phyloP scores from a whole-genome alignment of 306 rosid species.

The Cucurbita moschata region DNA sequence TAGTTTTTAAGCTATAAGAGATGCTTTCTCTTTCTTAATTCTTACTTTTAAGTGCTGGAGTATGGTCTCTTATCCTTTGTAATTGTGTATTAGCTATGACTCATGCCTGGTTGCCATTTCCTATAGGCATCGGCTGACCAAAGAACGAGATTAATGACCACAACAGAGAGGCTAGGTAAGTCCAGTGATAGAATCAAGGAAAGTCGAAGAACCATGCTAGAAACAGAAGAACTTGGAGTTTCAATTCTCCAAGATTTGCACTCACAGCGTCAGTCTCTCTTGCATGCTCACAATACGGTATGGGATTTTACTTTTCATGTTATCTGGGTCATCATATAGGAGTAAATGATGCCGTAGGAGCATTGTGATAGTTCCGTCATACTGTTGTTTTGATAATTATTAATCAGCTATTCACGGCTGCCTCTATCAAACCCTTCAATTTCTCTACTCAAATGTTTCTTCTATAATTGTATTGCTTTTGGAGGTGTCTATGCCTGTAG shows the following conservation, averaged over 20 bases:
- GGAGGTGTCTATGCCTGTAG: not conserved
- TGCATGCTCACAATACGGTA: slow-evolving; percentile 75
- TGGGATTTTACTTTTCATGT: not conserved
- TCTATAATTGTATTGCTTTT: not conserved
- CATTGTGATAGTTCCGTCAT: not conserved
- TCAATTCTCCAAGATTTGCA: slow-evolving; percentile 94
- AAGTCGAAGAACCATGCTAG: slow-evolving; percentile 88
- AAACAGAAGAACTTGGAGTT: slow-evolving; percentile 96
- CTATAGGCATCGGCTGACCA: slow-evolving; percentile 85
- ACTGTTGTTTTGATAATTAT: not conserved
- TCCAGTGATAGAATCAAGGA: slow-evolving; percentile 70
- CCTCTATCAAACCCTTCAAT: not conserved
- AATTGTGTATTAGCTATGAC: slow-evolving; percentile 4
- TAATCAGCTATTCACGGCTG: not conserved
- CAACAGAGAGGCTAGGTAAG: slow-evolving; percentile 73
- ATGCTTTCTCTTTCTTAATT: not conserved
- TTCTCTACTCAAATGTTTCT: not conserved
- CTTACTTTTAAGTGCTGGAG: not conserved
- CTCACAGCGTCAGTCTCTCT: slow-evolving; percentile 81
- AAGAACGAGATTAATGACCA: slow-evolving; percentile 51
- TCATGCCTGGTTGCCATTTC: slow-evolving; percentile 15
- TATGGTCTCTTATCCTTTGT: not conserved
- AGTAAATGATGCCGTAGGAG: not conserved
- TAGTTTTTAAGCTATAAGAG: not conserved
- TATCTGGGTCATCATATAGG: not conserved